A percentile compares a stretch with the other conserved stretches of the same genome.
phyloP scores from a whole-genome alignment of 2,329 filamentous ascomycete species.

The Akanthomyces lecanii region DNA sequence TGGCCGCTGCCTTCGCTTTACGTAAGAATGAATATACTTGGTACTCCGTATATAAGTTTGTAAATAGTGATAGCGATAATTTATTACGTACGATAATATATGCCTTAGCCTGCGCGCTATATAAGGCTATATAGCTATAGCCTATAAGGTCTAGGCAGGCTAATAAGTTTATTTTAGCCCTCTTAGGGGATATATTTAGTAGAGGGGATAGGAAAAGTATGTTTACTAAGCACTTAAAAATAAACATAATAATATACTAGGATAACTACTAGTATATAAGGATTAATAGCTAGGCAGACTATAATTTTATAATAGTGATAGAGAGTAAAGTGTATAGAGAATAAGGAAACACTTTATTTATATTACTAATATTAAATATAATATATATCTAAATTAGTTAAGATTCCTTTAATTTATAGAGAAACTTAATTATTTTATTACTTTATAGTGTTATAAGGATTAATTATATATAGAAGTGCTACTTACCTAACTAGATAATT shows the following conservation, averaged over 20 bases:
- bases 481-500: neutral
- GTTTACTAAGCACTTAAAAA: neutral
- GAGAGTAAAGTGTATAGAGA: neutral
- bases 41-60: neutral
- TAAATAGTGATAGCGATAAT: neutral
- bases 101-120: neutral
- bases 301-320: neutral
- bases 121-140: neutral
- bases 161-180: neutral
- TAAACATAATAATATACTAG: neutral
- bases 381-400: no score
- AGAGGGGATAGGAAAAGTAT: neutral
- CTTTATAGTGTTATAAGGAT: neutral
- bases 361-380: no score
- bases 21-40: neutral
- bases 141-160: neutral
- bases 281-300: neutral
- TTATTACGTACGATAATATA: neutral
- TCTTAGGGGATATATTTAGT: neutral
- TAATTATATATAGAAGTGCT: neutral
- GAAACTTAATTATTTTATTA: neutral
- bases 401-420: no score
- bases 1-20: neutral
- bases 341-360: neutral
- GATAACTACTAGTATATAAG: neutral